Conservation (phyloP, 768 basidiomycete genomes). For the Obba rivulosa region DNA sequence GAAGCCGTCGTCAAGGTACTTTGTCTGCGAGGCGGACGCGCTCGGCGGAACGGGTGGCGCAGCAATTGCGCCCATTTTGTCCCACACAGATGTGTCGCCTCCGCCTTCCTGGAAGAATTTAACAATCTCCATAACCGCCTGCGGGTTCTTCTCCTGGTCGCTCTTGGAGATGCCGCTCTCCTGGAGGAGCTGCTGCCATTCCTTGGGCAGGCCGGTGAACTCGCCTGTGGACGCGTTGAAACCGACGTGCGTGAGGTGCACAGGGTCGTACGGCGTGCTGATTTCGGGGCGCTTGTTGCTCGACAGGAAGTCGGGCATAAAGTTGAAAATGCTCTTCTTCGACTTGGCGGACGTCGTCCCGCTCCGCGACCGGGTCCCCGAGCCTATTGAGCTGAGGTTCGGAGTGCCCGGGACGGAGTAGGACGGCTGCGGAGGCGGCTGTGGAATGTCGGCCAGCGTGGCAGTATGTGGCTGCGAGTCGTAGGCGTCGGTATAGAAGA, state of each 20-base stretch:
- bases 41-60: slow-evolving; percentile 16
- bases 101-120: slow-evolving; percentile 94
- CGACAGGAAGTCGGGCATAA: slow-evolving; percentile 73
- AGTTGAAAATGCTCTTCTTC: slow-evolving; percentile 59
- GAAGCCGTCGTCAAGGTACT: slow-evolving; percentile 43
- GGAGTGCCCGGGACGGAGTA: slow-evolving; percentile 8
- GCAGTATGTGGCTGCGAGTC: slow-evolving; percentile 4
- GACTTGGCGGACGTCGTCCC: slow-evolving; percentile 36
- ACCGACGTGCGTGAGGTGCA: slow-evolving; percentile 98
- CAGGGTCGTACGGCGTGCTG: slow-evolving; percentile 97
- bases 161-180: slow-evolving; percentile 91
- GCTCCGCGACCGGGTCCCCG: slow-evolving; percentile 36
- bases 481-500: slow-evolving; percentile 20
- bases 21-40: slow-evolving; percentile 20
- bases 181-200: slow-evolving; percentile 97
- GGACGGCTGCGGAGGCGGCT: slow-evolving; percentile 14
- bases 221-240: slow-evolving; percentile 99
- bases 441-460: slow-evolving; percentile 1
- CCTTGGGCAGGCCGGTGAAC: slow-evolving; percentile 95
- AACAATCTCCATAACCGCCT: slow-evolving; percentile 98
- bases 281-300: slow-evolving; percentile 81
- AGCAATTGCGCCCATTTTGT: slow-evolving; percentile 53
- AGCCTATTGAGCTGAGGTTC: slow-evolving; percentile 10
- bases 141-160: slow-evolving; percentile 97
- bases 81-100: slow-evolving; percentile 59